Evolutionary conservation across 306 rosid species (phyloP).

Genomic region (Quillaja saponaria): DNA sequence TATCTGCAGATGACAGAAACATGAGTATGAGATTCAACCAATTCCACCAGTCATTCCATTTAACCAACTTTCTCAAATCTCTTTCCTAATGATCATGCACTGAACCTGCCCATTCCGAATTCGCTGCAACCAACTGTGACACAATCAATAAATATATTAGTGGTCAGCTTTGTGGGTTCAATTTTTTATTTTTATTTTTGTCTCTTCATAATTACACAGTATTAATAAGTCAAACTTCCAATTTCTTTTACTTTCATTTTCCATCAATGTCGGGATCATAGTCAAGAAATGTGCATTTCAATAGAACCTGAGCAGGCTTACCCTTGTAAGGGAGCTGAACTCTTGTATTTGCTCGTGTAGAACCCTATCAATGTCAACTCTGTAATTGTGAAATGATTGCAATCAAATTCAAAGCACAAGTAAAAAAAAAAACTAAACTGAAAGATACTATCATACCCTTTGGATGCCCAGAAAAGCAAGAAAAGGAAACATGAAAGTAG

Average conservation of each 20-base stretch:
- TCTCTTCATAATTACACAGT: no score
- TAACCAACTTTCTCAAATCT: constrained; percentile 23
- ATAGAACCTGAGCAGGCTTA: no score
- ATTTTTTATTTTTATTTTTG: background rate
- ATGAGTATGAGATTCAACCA: constrained; percentile 29
- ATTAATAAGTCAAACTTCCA: background rate
- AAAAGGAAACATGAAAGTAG: background rate
- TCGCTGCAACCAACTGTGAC: constrained; percentile 91
- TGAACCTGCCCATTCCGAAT: constrained; percentile 72
- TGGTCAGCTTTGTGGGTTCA: constrained; percentile 2
- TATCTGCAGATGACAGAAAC: constrained; percentile 55
- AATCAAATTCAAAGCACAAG: constrained; percentile 3
- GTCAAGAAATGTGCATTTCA: no score
- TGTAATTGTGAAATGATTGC: constrained; percentile 31
- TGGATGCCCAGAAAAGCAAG: background rate
- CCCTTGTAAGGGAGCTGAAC: constrained; percentile 88
- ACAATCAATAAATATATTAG: constrained; percentile 27
- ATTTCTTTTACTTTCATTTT: background rate
- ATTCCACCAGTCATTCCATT: constrained; percentile 14
- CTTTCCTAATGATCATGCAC: constrained; percentile 29
- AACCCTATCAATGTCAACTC: constrained; percentile 63
- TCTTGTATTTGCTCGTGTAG: constrained; percentile 71
- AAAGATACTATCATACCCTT: background rate
- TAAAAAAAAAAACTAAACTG: background rate
- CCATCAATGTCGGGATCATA: background rate